Evolutionary conservation across 2,329 filamentous ascomycete species (phyloP).

Genomic region (Penicillium sp.): DNA sequence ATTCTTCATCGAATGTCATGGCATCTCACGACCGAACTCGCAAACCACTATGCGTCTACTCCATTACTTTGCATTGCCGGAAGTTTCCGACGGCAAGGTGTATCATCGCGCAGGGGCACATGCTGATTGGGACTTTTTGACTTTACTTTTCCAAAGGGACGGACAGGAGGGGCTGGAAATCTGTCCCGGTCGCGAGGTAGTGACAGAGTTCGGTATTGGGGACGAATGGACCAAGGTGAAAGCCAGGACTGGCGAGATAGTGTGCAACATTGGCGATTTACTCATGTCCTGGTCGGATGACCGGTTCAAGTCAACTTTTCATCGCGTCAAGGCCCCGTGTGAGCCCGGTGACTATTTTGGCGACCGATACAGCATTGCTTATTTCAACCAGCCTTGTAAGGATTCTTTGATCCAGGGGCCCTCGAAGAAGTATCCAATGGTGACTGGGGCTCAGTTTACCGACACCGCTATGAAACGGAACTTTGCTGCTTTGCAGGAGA

Average conservation of each 20-base stretch:
- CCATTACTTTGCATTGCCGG: slow-evolving; percentile 55
- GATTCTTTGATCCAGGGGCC: slow-evolving; percentile 62
- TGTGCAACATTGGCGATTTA: slow-evolving; percentile 67
- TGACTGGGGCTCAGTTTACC: slow-evolving; percentile 63
- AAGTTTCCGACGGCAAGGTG: slow-evolving; percentile 39
- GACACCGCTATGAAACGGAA: slow-evolving; percentile 57
- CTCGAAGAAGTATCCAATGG: slow-evolving; percentile 59
- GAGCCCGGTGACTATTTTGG: slow-evolving; percentile 58
- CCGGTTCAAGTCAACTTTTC: slow-evolving; percentile 65
- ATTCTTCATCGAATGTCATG: slow-evolving; percentile 58
- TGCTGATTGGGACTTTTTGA: slow-evolving; percentile 64
- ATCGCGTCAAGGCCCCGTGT: slow-evolving; percentile 62
- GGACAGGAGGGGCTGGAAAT: slow-evolving; percentile 65
- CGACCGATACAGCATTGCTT: slow-evolving; percentile 64
- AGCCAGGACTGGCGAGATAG: slow-evolving; percentile 54
- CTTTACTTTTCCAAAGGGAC: slow-evolving; percentile 61
- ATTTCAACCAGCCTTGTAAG: slow-evolving; percentile 64
- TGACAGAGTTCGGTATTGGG: slow-evolving; percentile 59
- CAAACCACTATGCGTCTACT: slow-evolving; percentile 59
- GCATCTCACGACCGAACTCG: slow-evolving; percentile 50
- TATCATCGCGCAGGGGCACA: slow-evolving; percentile 64
- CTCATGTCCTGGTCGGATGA: slow-evolving; percentile 68
- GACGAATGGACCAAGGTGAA: slow-evolving; percentile 66
- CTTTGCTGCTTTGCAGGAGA: slow-evolving; percentile 54
- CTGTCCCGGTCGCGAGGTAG: slow-evolving; percentile 62